Conservation (phyloP, 2,329 filamentous ascomycete genomes). For the Neopestalotiopsis sp. region DNA sequence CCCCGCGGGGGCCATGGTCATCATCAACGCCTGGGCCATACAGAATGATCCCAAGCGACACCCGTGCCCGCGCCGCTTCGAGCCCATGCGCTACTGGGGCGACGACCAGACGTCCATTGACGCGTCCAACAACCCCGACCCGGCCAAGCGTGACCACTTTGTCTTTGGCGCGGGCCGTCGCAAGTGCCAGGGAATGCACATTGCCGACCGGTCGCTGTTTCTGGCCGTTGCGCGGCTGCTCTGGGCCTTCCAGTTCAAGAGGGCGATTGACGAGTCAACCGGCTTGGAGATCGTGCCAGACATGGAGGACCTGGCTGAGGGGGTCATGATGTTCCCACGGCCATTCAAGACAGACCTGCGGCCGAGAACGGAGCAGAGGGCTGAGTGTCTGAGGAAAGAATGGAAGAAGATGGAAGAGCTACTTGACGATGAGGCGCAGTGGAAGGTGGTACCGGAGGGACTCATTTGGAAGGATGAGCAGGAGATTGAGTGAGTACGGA, state of each 20-base stretch:
- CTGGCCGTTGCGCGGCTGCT: slow-evolving; percentile 51
- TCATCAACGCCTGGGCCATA: slow-evolving; percentile 49
- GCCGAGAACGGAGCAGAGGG: slow-evolving; percentile 19
- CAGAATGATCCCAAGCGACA: slow-evolving; percentile 48
- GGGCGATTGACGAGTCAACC: slow-evolving; percentile 25
- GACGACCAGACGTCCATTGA: slow-evolving; percentile 32
- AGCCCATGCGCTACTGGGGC: slow-evolving; percentile 39
- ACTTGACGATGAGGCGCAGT: slow-evolving; percentile 32
- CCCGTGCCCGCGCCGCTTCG: slow-evolving; percentile 44
- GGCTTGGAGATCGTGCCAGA: slow-evolving; percentile 36
- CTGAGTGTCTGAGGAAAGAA: slow-evolving; percentile 18
- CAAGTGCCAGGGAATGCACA: slow-evolving; percentile 61
- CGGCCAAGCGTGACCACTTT: slow-evolving; percentile 55
- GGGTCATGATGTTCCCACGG: slow-evolving; percentile 22
- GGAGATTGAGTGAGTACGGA: not conserved
- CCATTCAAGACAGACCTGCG: slow-evolving; percentile 22
- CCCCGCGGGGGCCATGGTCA: slow-evolving; percentile 43
- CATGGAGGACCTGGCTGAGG: slow-evolving; percentile 19
- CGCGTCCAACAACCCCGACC: slow-evolving; percentile 40
- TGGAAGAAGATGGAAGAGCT: slow-evolving; percentile 27
- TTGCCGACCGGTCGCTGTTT: slow-evolving; percentile 56
- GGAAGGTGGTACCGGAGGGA: slow-evolving; percentile 32
- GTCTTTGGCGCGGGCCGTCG: slow-evolving; percentile 61
- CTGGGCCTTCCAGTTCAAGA: slow-evolving; percentile 48
- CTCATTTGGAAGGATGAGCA: slow-evolving; percentile 23